Percentiles rank a stretch among this genome's conserved stretches.
phyloP scores from a whole-genome alignment of 1,139 yeast species.

The Candida anutae region DNA sequence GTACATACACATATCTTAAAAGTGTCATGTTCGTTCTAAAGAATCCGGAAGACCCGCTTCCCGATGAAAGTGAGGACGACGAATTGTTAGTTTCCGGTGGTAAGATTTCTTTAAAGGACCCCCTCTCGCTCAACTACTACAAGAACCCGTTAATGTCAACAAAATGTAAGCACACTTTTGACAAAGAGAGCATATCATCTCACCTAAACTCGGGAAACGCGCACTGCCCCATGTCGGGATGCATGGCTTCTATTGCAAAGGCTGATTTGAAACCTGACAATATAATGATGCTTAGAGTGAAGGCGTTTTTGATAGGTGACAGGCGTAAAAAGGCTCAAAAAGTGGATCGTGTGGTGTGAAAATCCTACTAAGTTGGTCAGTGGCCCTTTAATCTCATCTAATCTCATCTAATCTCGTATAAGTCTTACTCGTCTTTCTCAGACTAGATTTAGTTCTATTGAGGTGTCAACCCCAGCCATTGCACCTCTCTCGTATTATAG shows the following conservation, averaged over 20 bases:
- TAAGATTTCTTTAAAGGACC: slow-evolving; percentile 54
- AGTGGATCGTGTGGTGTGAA: slow-evolving; percentile 8
- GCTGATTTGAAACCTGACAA: slow-evolving; percentile 33
- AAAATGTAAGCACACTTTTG: slow-evolving; percentile 57
- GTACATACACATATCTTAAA: slow-evolving; percentile 17
- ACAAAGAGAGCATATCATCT: slow-evolving; percentile 32
- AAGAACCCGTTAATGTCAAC: slow-evolving; percentile 45
- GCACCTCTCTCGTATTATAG: no score
- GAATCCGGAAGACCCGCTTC: slow-evolving; percentile 36
- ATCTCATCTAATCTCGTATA: no score
- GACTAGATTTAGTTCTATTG: no score
- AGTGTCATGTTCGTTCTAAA: slow-evolving; percentile 21
- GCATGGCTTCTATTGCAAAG: slow-evolving; percentile 21
- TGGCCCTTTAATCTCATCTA: no score
- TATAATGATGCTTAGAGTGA: slow-evolving; percentile 44
- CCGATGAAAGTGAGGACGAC: slow-evolving; percentile 38
- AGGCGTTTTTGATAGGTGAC: slow-evolving; percentile 19
- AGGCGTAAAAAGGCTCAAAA: slow-evolving; percentile 3
- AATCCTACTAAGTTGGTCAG: no score
- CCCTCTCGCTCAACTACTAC: slow-evolving; percentile 48
- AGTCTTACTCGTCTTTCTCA: no score
- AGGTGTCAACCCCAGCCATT: no score
- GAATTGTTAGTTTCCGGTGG: slow-evolving; percentile 65
- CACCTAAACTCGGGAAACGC: slow-evolving; percentile 15
- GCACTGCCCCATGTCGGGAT: slow-evolving; percentile 44